Conservation (phyloP, 129 eudicot genomes). For the Flaveria robusta region DNA sequence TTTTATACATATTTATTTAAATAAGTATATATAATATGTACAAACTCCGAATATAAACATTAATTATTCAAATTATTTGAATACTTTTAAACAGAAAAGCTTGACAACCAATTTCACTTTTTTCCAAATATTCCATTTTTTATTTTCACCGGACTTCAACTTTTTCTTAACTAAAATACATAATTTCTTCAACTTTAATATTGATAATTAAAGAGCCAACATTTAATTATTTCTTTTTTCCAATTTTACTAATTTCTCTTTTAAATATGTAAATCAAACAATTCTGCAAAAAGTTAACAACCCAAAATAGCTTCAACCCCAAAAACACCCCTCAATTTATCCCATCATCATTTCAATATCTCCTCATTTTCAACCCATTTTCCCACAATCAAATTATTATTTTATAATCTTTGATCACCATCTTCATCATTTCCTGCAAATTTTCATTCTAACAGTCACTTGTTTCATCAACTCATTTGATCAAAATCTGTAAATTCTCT, state of each 20-base stretch:
- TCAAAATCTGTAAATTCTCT: constrained; percentile 11
- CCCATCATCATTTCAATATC: constrained; percentile 29
- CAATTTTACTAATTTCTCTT: constrained; percentile 26
- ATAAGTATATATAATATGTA: not conserved
- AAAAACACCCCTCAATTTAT: constrained; percentile 35
- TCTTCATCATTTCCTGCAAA: constrained; percentile 14
- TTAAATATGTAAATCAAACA: constrained; percentile 49
- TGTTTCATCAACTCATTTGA: not conserved
- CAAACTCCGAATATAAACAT: not conserved
- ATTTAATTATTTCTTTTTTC: constrained; percentile 38
- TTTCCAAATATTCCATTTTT: constrained; percentile 45
- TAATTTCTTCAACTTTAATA: constrained; percentile 51
- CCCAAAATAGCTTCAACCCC: constrained; percentile 44
- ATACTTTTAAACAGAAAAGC: constrained; percentile 36
- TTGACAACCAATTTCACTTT: constrained; percentile 98
- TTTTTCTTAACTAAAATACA: constrained; percentile 74
- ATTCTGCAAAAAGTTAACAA: constrained; percentile 44
- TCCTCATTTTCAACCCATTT: constrained; percentile 20
- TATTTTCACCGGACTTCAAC: constrained; percentile 78
- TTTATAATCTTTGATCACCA: too few species aligned
- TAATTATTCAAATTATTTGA: not conserved
- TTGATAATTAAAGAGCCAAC: constrained; percentile 57
- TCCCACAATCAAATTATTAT: not conserved
- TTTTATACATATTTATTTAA: not conserved
- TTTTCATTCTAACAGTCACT: too few species aligned